Evolutionary conservation across 441 rosid genomes (phyloP).

Genomic region (Mallotus repandus): DNA sequence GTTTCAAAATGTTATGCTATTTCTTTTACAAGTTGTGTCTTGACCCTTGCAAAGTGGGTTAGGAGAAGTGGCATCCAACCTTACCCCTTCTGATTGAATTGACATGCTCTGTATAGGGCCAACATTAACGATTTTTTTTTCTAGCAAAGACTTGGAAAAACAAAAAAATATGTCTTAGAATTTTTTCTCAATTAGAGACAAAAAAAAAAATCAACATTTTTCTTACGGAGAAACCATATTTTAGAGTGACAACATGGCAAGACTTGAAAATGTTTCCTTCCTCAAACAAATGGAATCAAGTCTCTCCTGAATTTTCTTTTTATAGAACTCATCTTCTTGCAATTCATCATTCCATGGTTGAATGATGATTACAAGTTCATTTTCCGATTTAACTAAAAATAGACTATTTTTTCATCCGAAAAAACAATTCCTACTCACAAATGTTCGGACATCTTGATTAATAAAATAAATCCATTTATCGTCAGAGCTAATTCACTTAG

Average conservation of each 20-base stretch:
- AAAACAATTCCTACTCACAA: too few relatives aligned
- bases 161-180: neutral
- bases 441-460: too few relatives aligned
- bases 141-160: slow-evolving; percentile 10
- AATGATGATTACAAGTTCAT: neutral
- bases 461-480: neutral
- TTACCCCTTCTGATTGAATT: neutral
- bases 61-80: slow-evolving; percentile 30
- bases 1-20: neutral
- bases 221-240: neutral
- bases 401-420: too few relatives aligned
- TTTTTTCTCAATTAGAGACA: neutral
- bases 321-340: neutral
- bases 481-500: too few relatives aligned
- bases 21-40: neutral
- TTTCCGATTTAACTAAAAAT: too few relatives aligned
- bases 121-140: slow-evolving; percentile 3
- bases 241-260: neutral
- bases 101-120: neutral
- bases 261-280: neutral
- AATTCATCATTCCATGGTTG: neutral
- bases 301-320: neutral
- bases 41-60: slow-evolving; percentile 26
- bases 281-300: neutral
- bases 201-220: neutral